phyloP scores from a whole-genome alignment of 1,139 yeast genomes.

The Williopsis jadinii region DNA sequence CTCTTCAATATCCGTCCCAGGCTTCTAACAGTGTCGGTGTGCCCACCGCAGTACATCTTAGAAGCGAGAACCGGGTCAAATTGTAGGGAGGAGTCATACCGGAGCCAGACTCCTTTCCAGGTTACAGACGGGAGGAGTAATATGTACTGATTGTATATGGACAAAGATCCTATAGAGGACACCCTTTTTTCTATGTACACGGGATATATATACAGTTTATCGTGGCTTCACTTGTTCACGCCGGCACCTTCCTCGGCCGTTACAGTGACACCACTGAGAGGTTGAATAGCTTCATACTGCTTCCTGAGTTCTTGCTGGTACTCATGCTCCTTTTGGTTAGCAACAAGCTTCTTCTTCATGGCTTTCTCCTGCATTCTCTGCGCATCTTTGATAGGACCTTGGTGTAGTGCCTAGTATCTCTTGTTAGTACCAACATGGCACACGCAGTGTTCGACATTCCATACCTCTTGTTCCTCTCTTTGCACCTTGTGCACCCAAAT shows the following conservation, averaged over 20 bases:
- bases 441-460: constrained; percentile 2
- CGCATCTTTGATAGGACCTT: constrained; percentile 78
- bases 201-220: too few relatives aligned
- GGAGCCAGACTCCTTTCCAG: too few relatives aligned
- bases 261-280: constrained; percentile 43
- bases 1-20: too few relatives aligned
- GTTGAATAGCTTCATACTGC: constrained; percentile 60
- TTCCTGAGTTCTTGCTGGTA: constrained; percentile 62
- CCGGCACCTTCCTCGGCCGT: constrained; percentile 17
- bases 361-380: constrained; percentile 32
- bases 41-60: too few relatives aligned
- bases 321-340: constrained; percentile 68
- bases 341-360: constrained; percentile 31
- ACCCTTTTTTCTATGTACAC: too few relatives aligned
- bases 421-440: constrained; percentile 4
- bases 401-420: constrained; percentile 45
- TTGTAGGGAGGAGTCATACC: too few relatives aligned
- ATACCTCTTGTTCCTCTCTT: constrained; percentile 49
- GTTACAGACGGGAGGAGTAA: too few relatives aligned
- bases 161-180: too few relatives aligned
- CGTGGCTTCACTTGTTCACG: too few relatives aligned
- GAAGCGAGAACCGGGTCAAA: too few relatives aligned
- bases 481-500: constrained; percentile 65
- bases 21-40: too few relatives aligned
- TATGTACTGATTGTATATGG: too few relatives aligned